Conservation (phyloP, 2,329 filamentous ascomycete genomes). For the Triangularia setosa region DNA sequence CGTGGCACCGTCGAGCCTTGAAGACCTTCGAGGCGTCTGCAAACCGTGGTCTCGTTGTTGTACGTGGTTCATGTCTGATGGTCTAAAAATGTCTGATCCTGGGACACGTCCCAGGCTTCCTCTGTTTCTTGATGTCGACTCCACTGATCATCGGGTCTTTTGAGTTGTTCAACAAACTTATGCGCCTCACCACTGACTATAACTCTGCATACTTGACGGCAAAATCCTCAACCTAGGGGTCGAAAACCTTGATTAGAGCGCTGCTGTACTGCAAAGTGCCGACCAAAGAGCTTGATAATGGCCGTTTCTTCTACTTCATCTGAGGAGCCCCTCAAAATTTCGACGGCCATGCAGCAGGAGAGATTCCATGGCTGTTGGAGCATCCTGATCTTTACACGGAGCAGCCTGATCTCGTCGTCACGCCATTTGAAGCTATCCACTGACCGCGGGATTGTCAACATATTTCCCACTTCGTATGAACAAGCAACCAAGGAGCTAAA, state of each 20-base stretch:
- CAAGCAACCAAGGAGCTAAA: background rate
- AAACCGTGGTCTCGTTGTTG: constrained; percentile 20
- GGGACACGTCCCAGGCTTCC: constrained; percentile 18
- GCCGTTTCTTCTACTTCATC: background rate
- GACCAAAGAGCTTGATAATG: constrained; percentile 27
- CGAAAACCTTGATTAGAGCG: constrained; percentile 16
- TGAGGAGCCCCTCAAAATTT: constrained; percentile 7
- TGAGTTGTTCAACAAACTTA: background rate
- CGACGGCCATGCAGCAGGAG: constrained; percentile 25
- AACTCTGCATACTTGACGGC: background rate
- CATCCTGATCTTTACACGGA: background rate
- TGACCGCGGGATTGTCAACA: background rate
- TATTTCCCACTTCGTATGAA: background rate
- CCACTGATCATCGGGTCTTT: background rate
- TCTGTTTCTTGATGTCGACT: constrained; percentile 8
- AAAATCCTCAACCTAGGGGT: constrained; percentile 11
- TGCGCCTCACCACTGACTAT: background rate
- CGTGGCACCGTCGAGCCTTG: constrained; percentile 24
- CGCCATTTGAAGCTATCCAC: background rate
- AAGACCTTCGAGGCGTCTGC: constrained; percentile 14
- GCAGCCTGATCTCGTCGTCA: background rate
- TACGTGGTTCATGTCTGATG: constrained; percentile 9
- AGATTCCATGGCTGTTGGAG: constrained; percentile 7
- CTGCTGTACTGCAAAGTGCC: constrained; percentile 20
- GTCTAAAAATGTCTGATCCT: constrained; percentile 11